phyloP scores from a whole-genome alignment of 306 rosid species.

The Vigna trinervia region DNA sequence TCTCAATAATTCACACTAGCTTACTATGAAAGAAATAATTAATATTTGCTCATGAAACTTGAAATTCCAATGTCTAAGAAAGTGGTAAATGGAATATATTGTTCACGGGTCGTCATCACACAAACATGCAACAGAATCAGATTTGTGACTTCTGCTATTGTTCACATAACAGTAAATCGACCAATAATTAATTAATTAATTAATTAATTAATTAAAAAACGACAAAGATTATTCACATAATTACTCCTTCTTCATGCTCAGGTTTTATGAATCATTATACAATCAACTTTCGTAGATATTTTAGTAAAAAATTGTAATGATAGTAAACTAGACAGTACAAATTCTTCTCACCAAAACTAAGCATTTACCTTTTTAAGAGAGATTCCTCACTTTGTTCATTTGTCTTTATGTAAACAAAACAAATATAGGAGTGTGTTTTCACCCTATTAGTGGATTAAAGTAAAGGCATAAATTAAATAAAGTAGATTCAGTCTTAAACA shows the following conservation, averaged over 20 bases:
- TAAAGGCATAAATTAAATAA: too few relatives aligned
- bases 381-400: too few relatives aligned
- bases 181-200: neutral
- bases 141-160: neutral
- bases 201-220: neutral
- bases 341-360: neutral
- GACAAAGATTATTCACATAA: slow-evolving; percentile 1
- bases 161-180: neutral
- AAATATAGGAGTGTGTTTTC: too few relatives aligned
- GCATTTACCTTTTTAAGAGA: neutral
- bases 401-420: too few relatives aligned
- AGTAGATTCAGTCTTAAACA: too few relatives aligned
- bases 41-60: neutral
- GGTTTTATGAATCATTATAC: neutral
- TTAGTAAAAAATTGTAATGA: neutral
- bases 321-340: neutral
- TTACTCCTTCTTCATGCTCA: too few relatives aligned
- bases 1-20: neutral
- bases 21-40: neutral
- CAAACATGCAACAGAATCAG: slow-evolving; percentile 7
- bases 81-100: slow-evolving; percentile 6
- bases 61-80: slow-evolving; percentile 1
- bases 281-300: neutral
- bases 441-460: too few relatives aligned
- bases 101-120: slow-evolving; percentile 30